phyloP scores from a whole-genome alignment of 139 green algal species.

The Desmodesmus armatus region DNA sequence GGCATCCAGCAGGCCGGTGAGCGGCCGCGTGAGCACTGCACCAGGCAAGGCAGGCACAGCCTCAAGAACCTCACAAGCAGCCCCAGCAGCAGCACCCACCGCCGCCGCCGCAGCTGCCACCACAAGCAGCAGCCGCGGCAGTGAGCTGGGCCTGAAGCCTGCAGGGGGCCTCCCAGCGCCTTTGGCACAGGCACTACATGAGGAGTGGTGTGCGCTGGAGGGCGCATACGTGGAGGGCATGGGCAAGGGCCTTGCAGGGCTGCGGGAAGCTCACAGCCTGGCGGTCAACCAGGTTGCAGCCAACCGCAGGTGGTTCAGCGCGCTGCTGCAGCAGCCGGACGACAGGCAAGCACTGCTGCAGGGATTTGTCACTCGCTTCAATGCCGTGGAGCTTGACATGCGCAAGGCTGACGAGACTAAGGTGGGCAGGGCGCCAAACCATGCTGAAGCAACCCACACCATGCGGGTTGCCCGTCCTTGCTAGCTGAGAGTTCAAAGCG shows the following conservation, averaged over 20 bases:
- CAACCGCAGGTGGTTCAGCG: slow-evolving; percentile 41
- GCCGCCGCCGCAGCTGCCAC: background rate
- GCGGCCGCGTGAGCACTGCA: background rate
- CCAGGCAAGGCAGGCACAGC: background rate
- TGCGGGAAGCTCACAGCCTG: slow-evolving; percentile 58
- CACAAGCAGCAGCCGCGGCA: background rate
- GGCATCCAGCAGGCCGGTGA: background rate
- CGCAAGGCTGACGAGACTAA: slow-evolving; percentile 45
- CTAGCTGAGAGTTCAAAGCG: too few species aligned
- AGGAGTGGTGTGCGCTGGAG: slow-evolving; percentile 67
- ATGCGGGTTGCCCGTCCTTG: too few species aligned
- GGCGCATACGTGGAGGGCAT: slow-evolving; percentile 66
- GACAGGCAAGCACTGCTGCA: slow-evolving; percentile 55
- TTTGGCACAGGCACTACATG: background rate
- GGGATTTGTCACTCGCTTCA: slow-evolving; percentile 69
- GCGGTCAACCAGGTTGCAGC: slow-evolving; percentile 53
- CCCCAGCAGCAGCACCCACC: background rate
- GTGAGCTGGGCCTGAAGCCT: background rate
- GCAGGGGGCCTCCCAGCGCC: slow-evolving; percentile 18
- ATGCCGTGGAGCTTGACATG: slow-evolving; percentile 75
- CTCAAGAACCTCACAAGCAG: background rate
- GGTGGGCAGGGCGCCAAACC: slow-evolving; percentile 21
- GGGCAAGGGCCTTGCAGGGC: slow-evolving; percentile 47
- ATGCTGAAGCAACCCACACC: too few species aligned
- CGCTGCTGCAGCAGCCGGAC: slow-evolving; percentile 58